Evolutionary conservation across 768 basidiomycete genomes (phyloP).

Genomic region (Xerocomellus chrysenteron): DNA sequence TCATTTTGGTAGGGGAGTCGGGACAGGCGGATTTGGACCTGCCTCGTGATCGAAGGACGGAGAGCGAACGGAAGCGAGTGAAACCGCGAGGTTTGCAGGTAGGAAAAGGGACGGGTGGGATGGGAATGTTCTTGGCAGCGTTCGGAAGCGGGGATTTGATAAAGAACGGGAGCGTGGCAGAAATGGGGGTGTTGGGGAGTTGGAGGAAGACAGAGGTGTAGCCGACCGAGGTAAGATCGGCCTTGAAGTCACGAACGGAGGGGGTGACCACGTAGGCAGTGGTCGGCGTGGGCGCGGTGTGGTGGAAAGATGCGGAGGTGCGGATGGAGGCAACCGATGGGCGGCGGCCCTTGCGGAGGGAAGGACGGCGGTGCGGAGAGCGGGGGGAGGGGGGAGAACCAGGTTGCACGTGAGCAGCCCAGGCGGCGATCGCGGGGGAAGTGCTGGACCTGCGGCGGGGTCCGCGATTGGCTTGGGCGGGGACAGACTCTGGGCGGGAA

Average conservation of each 20-base stretch:
- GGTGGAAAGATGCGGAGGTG: conserved; percentile 49
- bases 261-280: conserved; percentile 37
- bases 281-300: conserved; percentile 42
- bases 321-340: conserved; percentile 41
- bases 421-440: conserved; percentile 51
- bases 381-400: conserved; percentile 54
- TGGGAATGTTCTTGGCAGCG: conserved; percentile 18
- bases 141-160: conserved; percentile 5
- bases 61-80: conserved; percentile 52
- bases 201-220: conserved; percentile 68
- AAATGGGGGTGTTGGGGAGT: conserved; percentile 48
- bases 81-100: conserved; percentile 31
- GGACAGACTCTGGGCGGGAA: neutral
- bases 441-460: conserved; percentile 41
- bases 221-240: conserved; percentile 59
- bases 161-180: conserved; percentile 17
- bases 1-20: conserved; percentile 27
- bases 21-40: conserved; percentile 38
- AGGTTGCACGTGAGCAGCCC: conserved; percentile 67
- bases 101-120: conserved; percentile 11
- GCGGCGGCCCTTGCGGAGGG: conserved; percentile 30
- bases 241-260: conserved; percentile 44
- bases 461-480: conserved; percentile 17
- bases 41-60: conserved; percentile 42
- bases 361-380: conserved; percentile 39